A percentile compares a stretch with the other conserved stretches of the same genome.
Evolutionary conservation across 2,329 filamentous ascomycete species (phyloP).

Genomic region (Sclerotinia trifoliorum): DNA sequence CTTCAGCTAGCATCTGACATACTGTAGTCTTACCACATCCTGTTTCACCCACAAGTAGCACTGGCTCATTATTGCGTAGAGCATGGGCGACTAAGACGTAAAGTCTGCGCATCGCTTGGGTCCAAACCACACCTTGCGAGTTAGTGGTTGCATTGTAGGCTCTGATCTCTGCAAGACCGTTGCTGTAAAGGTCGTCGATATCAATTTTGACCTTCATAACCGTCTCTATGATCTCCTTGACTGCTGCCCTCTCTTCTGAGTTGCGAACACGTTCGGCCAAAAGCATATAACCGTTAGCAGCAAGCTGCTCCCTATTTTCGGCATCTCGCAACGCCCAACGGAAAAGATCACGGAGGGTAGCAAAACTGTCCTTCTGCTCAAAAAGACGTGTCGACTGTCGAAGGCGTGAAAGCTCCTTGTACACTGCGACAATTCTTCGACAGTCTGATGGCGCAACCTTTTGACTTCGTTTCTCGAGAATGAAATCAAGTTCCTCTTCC

Average conservation of each 20-base stretch:
- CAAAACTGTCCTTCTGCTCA: slow-evolving; percentile 96
- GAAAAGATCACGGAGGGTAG: slow-evolving; percentile 92
- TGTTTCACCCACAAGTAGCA: slow-evolving; percentile 92
- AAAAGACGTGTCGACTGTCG: slow-evolving; percentile 90
- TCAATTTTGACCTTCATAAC: slow-evolving; percentile 87
- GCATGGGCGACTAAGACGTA: slow-evolving; percentile 88
- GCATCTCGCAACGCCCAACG: slow-evolving; percentile 87
- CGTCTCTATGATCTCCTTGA: slow-evolving; percentile 84
- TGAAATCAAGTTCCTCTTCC: slow-evolving; percentile 87
- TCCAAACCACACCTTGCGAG: slow-evolving; percentile 80
- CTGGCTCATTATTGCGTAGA: slow-evolving; percentile 85
- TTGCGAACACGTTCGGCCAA: slow-evolving; percentile 94
- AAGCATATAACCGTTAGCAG: slow-evolving; percentile 92
- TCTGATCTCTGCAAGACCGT: slow-evolving; percentile 54
- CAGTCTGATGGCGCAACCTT: slow-evolving; percentile 89
- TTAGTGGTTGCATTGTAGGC: slow-evolving; percentile 49
- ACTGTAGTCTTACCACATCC: slow-evolving; percentile 98
- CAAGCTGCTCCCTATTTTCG: slow-evolving; percentile 83
- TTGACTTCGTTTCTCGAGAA: slow-evolving; percentile 82
- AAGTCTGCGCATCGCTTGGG: slow-evolving; percentile 85
- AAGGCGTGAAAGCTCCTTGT: slow-evolving; percentile 85
- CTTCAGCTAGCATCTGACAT: slow-evolving; percentile 85
- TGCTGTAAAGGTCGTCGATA: slow-evolving; percentile 68
- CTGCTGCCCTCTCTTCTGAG: slow-evolving; percentile 76
- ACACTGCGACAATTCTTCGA: slow-evolving; percentile 85